Base-by-base conservation (phyloP, 176 grass and related monocot genomes). In the Chrysopogon serrulatus region DNA sequence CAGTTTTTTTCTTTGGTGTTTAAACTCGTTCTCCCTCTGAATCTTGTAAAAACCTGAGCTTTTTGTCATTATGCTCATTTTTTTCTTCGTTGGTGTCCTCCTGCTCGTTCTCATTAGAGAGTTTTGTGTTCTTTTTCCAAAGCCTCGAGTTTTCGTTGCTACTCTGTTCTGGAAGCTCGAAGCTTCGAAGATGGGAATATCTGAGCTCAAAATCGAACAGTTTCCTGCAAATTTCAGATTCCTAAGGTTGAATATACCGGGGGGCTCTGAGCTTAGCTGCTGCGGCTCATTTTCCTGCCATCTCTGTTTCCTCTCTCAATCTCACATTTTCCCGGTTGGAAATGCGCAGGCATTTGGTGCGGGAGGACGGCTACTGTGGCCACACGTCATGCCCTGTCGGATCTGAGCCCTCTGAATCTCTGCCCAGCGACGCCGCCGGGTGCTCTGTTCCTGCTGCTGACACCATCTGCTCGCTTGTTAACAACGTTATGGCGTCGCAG, bases 331-430 rank as follows among this genome's bases (percentile, higher is more conserved):
- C 32, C 17, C 30, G 11, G 40, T 61, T 65, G 61, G 30, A 80
- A 48, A 74, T 86, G 79, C 65, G 74, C 90, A 98, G 95, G 86
- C 90, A 79, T 93, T 91, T 98, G 68, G 91, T 93, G 62, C 95
- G 90, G 90, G 92, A 93, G 79, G 95, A 95, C 54, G 93, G 95
- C 35, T 93, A 84, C 76, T 98, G 91, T 61, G 76, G 89, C 48
- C 84, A 88, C 84, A 91, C 85, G 28, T 86, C 89, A 51, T 90
- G 80, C 69, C 32, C 81, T 78, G 68, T 64, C 62, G 89, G 85
- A 87, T 87, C 89, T 87, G 89, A 83, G 60, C 47, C 45, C 74
- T 86, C 88, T 79, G 84, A 79, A 59, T 75, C 80, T 56, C 40
- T 74, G 66, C 34, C 36, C 43, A 27, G 70, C 26, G 70, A 85